phyloP scores from a whole-genome alignment of 2,329 filamentous ascomycete genomes.

The Chaetomiaceae sp. region DNA sequence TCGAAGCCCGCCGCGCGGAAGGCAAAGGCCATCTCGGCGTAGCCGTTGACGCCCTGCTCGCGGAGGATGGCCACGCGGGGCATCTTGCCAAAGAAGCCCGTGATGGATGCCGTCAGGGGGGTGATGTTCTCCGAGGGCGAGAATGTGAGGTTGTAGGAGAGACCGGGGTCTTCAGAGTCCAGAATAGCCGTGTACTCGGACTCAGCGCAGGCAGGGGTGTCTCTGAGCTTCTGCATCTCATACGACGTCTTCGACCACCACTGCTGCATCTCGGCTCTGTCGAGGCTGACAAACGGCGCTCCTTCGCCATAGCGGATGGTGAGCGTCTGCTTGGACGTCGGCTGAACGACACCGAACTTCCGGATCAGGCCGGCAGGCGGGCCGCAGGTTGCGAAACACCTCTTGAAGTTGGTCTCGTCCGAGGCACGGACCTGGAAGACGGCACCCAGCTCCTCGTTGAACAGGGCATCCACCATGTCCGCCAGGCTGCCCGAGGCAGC shows the following conservation, averaged over 20 bases:
- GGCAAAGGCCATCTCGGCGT: constrained; percentile 97
- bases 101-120: constrained; percentile 61
- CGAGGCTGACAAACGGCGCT: constrained; percentile 60
- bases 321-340: constrained; percentile 67
- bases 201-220: constrained; percentile 84
- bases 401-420: constrained; percentile 79
- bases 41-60: constrained; percentile 92
- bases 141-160: constrained; percentile 79
- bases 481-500: constrained; percentile 58
- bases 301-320: constrained; percentile 68
- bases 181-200: constrained; percentile 72
- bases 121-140: constrained; percentile 73
- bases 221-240: constrained; percentile 84
- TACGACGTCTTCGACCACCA: constrained; percentile 86
- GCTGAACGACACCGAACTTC: constrained; percentile 75
- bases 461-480: constrained; percentile 70
- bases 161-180: constrained; percentile 73
- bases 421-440: constrained; percentile 90
- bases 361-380: constrained; percentile 76
- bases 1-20: constrained; percentile 90
- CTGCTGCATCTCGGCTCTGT: constrained; percentile 71
- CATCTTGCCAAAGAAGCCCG: constrained; percentile 50
- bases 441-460: constrained; percentile 94
- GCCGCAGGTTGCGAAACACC: constrained; percentile 87
- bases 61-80: constrained; percentile 86